Evolutionary conservation across 106 monocot species (phyloP).

Genomic region (Acorus gramineus): DNA sequence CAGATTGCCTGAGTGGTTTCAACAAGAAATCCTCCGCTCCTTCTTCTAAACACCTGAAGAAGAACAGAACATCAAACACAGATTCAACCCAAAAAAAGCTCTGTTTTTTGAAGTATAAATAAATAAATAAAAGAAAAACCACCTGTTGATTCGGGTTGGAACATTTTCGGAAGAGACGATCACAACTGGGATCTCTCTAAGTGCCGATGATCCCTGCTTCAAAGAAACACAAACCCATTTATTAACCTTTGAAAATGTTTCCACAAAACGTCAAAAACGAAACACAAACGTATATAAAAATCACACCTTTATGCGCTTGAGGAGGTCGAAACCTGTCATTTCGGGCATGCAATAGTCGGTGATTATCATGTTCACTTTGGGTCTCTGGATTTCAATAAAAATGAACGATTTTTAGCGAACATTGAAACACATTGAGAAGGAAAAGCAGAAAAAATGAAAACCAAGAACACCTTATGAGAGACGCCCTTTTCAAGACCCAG

Average conservation of each 20-base stretch:
- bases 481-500: slow-evolving; percentile 22
- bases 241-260: not conserved
- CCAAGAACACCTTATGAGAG: slow-evolving; percentile 2
- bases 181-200: slow-evolving; percentile 72
- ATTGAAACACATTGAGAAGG: not conserved
- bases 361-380: slow-evolving; percentile 71
- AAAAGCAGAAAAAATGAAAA: not conserved
- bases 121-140: too few relatives aligned
- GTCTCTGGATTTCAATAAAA: slow-evolving; percentile 16
- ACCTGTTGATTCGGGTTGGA: slow-evolving; percentile 49
- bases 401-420: not conserved
- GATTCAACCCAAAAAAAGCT: too few relatives aligned
- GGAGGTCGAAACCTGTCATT: slow-evolving; percentile 90
- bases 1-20: too few relatives aligned
- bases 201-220: slow-evolving; percentile 38
- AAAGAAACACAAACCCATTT: not conserved
- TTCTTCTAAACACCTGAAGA: too few relatives aligned
- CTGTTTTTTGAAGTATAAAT: too few relatives aligned
- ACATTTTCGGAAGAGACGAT: slow-evolving; percentile 81
- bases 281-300: not conserved
- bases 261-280: not conserved
- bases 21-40: too few relatives aligned
- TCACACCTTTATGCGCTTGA: slow-evolving; percentile 61
- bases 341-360: slow-evolving; percentile 97
- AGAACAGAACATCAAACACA: too few relatives aligned